phyloP scores from a whole-genome alignment of 768 basidiomycete genomes.

The Paxillus ammoniavirescens region DNA sequence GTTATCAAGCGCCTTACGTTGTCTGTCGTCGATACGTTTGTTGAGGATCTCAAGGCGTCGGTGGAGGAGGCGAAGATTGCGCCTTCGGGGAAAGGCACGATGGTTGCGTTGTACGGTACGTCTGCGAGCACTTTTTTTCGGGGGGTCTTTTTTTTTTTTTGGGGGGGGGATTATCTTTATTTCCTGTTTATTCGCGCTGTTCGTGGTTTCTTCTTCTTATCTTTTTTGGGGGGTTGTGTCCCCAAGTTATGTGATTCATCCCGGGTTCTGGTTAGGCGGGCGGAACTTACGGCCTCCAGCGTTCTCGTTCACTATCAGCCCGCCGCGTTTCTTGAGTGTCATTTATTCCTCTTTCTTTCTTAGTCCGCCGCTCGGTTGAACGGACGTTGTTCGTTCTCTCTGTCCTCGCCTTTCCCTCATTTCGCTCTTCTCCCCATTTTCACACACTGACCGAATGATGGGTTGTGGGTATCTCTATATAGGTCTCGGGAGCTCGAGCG shows the following conservation, averaged over 20 bases:
- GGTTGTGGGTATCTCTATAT: not conserved
- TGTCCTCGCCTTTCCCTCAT: not conserved
- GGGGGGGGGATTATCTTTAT: not conserved
- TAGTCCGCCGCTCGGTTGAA: too few species aligned
- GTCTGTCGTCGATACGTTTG: slow-evolving; percentile 67
- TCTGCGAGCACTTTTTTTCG: not conserved
- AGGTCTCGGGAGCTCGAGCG: slow-evolving; percentile 83
- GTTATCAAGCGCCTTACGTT: slow-evolving; percentile 71
- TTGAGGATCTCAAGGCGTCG: slow-evolving; percentile 79
- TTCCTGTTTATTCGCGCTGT: not conserved
- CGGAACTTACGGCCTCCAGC: too few species aligned
- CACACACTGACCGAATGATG: not conserved
- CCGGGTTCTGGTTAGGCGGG: too few species aligned
- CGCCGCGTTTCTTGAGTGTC: too few species aligned
- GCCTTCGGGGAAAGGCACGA: slow-evolving; percentile 73
- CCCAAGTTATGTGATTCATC: too few species aligned
- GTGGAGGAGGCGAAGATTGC: slow-evolving; percentile 65
- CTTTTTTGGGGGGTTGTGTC: too few species aligned
- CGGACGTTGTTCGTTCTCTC: not conserved
- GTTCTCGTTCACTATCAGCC: too few species aligned
- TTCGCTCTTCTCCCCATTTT: not conserved
- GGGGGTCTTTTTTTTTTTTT: not conserved
- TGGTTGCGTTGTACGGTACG: slow-evolving; percentile 89
- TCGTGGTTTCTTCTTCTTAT: too few species aligned
- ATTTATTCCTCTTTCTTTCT: too few species aligned